phyloP scores from a whole-genome alignment of 176 grass and related monocot species.

The Oryza australiensis region DNA sequence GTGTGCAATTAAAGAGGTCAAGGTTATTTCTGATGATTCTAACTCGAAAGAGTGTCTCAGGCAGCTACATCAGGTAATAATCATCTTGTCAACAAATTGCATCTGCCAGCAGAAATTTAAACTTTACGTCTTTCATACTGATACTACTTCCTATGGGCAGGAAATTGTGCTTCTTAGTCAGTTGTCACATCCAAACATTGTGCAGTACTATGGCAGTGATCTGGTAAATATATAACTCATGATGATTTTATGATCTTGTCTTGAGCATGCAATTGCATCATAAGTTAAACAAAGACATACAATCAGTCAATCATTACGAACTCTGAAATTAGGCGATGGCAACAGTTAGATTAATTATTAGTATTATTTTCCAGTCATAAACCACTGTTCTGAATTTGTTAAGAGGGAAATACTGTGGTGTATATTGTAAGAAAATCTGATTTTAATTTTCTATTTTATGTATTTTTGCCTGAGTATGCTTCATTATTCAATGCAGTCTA shows the following conservation, averaged over 20 bases:
- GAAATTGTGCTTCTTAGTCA: constrained; percentile 89
- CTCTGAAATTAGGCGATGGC: neutral
- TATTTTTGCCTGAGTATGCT: constrained; percentile 21
- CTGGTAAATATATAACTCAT: constrained; percentile 61
- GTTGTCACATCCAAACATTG: constrained; percentile 90
- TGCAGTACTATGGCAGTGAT: constrained; percentile 88
- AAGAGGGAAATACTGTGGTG: neutral
- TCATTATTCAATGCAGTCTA: constrained; percentile 51
- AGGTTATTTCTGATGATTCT: constrained; percentile 90
- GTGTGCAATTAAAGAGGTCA: constrained; percentile 99
- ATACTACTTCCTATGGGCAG: constrained; percentile 46
- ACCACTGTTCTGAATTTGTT: neutral
- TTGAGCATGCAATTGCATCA: constrained; percentile 23
- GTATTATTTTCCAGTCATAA: neutral
- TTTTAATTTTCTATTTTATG: constrained; percentile 10
- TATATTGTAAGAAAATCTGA: neutral
- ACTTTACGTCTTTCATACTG: constrained; percentile 24
- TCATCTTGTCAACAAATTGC: constrained; percentile 15
- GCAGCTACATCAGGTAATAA: constrained; percentile 83
- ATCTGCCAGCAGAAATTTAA: neutral
- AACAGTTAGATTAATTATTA: constrained; percentile 11
- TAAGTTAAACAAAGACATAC: neutral
- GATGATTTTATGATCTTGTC: constrained; percentile 19
- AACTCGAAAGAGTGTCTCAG: constrained; percentile 95
- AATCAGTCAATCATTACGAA: neutral